Base-by-base conservation (phyloP, 2,329 filamentous ascomycete species). In the Arthroderma uncinatum region DNA sequence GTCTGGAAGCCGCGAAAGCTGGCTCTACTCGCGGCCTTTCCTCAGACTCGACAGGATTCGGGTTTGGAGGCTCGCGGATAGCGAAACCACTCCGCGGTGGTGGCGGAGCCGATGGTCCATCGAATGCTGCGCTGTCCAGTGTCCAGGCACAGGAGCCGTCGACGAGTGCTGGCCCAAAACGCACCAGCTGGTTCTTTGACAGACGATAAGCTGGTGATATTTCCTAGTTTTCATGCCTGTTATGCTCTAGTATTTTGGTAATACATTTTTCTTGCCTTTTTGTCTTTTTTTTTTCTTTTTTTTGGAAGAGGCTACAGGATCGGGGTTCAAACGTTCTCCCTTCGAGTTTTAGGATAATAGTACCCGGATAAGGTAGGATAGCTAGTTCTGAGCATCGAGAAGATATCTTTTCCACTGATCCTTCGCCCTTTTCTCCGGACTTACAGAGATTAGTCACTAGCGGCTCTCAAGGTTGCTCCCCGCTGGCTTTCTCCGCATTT, bases 1-100 rank as follows among this genome's bases (percentile, higher is more conserved):
- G 93, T 61, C 85, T 98, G 63, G 93, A 98, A 75, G 87, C 89
- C 55, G 93, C 91, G 71, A 98, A 97, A 75, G 83, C 85, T 53
- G 89, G 91, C 66, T 93, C 87, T 63, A 95, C 91, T 9, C 86
- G 90, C 63, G 90, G 89, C 56, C 82, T 96, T 57, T 81, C 83
- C 52, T 78, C 82, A 6, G 73, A 79, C 60, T 83, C 82, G 66
- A 82, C 80, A 53, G 83, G 82, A 66, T 92, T 94, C 71, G 89
- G 80, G 73, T 94, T 83, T 63, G 78, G 78, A 56, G 77, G 76
- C 54, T 74, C 79, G 9, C 71, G 82, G 60, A 85, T 85, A 64
- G 82, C 82, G 44, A 85, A 85, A 68, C 82, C 82, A 16, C 75
- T 85, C 3, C 77, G 82, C 47, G 82, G 82, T 36, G 71, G 71